Percentiles rank a stretch among this genome's conserved stretches.
Conservation (phyloP, 352 stramenopile genomes). For the Bremia lactucae region DNA sequence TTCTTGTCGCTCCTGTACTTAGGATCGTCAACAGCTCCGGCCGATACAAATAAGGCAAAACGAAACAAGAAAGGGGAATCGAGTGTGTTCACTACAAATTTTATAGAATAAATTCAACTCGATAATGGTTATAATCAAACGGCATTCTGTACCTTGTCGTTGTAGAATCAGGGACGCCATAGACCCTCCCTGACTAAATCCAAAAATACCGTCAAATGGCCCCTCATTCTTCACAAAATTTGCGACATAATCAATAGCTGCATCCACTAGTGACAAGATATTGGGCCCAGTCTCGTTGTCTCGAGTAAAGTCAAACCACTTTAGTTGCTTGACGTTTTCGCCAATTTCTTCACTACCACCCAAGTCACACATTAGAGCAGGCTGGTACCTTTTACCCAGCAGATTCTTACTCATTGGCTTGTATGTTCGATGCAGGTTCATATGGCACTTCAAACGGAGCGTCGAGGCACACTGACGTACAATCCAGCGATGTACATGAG, state of each 20-base stretch:
- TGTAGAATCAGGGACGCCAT: slow-evolving; percentile 61
- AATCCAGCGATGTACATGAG: not conserved
- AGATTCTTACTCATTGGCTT: slow-evolving; percentile 26
- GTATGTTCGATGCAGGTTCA: slow-evolving; percentile 45
- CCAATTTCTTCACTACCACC: slow-evolving; percentile 16
- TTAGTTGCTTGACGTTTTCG: slow-evolving; percentile 46
- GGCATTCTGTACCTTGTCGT: slow-evolving; percentile 34
- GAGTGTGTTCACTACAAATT: slow-evolving; percentile 16
- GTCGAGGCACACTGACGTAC: slow-evolving; percentile 57
- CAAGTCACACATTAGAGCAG: slow-evolving; percentile 1
- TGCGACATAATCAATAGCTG: slow-evolving; percentile 58
- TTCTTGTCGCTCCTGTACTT: slow-evolving; percentile 29
- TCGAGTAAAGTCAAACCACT: slow-evolving; percentile 60
- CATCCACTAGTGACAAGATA: slow-evolving; percentile 36
- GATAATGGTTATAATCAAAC: not conserved
- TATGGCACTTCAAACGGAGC: slow-evolving; percentile 63
- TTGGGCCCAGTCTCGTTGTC: slow-evolving; percentile 34
- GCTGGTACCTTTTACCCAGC: not conserved
- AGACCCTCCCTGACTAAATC: slow-evolving; percentile 75
- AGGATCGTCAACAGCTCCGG: slow-evolving; percentile 33
- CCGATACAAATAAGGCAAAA: slow-evolving; percentile 70
- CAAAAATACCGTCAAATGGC: slow-evolving; percentile 80
- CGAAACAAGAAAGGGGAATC: slow-evolving; percentile 48
- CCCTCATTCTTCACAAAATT: slow-evolving; percentile 52
- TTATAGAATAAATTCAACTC: not conserved